A percentile compares a stretch with the other conserved stretches of the same genome.
Evolutionary conservation across 2,329 filamentous ascomycete species (phyloP).

Genomic region (Mycosphaerella sp.): DNA sequence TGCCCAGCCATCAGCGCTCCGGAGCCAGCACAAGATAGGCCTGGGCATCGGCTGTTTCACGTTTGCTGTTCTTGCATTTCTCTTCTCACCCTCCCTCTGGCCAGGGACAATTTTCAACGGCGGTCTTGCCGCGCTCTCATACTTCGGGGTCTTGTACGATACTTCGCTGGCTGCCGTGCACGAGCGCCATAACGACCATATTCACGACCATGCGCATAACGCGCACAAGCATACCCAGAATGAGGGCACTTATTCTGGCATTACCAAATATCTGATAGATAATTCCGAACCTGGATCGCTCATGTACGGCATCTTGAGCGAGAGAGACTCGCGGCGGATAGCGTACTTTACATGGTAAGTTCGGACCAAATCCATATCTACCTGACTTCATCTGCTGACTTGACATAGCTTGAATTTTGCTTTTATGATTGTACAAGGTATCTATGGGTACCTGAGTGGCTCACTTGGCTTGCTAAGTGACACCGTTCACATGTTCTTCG

Average conservation of each 20-base stretch:
- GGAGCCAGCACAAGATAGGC: conserved; percentile 33
- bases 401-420: conserved; percentile 71
- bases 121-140: conserved; percentile 33
- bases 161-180: conserved; percentile 30
- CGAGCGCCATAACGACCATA: conserved; percentile 29
- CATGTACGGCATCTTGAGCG: conserved; percentile 75
- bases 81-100: conserved; percentile 34
- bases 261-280: conserved; percentile 68
- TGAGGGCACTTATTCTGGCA: conserved; percentile 53
- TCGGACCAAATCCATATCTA: conserved; percentile 5
- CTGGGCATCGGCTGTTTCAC: conserved; percentile 32
- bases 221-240: conserved; percentile 32
- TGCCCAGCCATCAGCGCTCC: conserved; percentile 39
- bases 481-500: conserved; percentile 99
- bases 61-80: conserved; percentile 31
- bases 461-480: conserved; percentile 93
- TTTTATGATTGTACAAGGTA: conserved; percentile 92
- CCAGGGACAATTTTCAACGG: conserved; percentile 33
- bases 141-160: conserved; percentile 39
- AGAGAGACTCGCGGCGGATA: conserved; percentile 89
- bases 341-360: conserved; percentile 92
- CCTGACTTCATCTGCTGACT: conserved; percentile 12
- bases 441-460: conserved; percentile 89
- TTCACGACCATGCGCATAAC: conserved; percentile 30
- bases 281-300: conserved; percentile 67